phyloP scores from a whole-genome alignment of 345 rosid genomes.

The Eucalyptus microcorys region DNA sequence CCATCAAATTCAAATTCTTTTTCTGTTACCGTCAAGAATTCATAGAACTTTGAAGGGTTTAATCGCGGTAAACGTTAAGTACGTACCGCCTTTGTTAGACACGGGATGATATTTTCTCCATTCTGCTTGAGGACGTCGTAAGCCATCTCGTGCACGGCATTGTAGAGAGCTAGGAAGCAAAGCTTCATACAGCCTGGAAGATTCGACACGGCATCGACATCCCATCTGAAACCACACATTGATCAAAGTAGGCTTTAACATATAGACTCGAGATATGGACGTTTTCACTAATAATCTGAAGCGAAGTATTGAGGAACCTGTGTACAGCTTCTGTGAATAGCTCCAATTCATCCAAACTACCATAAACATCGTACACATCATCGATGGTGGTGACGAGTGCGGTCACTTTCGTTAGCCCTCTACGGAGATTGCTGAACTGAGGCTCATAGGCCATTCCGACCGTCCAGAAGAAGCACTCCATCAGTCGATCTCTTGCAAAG shows the following conservation, averaged over 20 bases:
- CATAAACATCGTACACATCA: constrained; percentile 32
- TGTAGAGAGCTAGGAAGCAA: constrained; percentile 22
- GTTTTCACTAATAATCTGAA: background rate
- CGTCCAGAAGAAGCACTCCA: constrained; percentile 35
- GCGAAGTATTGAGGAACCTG: background rate
- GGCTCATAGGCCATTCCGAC: constrained; percentile 17
- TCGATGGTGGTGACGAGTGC: constrained; percentile 18
- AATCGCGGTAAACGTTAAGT: background rate
- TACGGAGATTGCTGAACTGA: constrained; percentile 3
- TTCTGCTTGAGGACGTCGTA: constrained; percentile 17
- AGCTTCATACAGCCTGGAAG: constrained; percentile 34
- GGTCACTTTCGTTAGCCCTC: constrained; percentile 16
- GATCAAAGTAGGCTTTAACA: background rate
- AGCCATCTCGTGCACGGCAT: constrained; percentile 25
- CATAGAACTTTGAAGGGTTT: background rate
- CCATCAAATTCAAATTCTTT: background rate
- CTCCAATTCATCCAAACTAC: constrained; percentile 17
- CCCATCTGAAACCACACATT: constrained; percentile 22
- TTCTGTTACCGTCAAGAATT: background rate
- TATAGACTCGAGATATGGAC: background rate
- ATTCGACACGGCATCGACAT: constrained; percentile 2
- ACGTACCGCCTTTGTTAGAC: constrained; percentile 14
- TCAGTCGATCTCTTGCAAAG: constrained; percentile 32
- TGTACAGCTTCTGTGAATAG: constrained; percentile 20
- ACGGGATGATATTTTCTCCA: constrained; percentile 3